These are phyloP conservation scores for Speleostelium caveatum DNA, from an alignment of 78 protist genomes.

Conservation along the genomic window DNA sequence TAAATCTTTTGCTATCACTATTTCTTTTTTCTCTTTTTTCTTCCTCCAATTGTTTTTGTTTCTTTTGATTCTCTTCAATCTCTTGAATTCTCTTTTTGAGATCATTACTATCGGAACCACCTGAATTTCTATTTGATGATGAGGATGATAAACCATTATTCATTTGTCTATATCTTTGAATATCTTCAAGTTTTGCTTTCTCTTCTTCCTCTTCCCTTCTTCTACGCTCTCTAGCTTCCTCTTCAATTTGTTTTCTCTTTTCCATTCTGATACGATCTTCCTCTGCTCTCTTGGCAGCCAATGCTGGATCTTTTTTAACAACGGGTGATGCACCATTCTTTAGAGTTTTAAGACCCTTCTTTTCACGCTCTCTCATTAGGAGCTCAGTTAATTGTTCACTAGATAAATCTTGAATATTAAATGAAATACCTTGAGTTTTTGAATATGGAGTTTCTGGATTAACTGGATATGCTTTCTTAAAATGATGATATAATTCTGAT, in stretches of 20 bases:
- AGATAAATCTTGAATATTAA: slow-evolving; percentile 46
- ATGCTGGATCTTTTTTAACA: slow-evolving; percentile 28
- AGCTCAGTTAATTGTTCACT: slow-evolving; percentile 74
- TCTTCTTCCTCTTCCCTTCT: slow-evolving; percentile 70
- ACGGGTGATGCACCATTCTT: slow-evolving; percentile 16
- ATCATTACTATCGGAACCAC: too few species aligned
- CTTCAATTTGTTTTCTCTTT: slow-evolving; percentile 54
- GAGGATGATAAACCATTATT: neutral
- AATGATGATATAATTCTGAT: slow-evolving; percentile 72
- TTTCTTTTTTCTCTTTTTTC: slow-evolving; percentile 2
- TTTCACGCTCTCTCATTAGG: slow-evolving; percentile 61
- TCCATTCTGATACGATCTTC: slow-evolving; percentile 58
- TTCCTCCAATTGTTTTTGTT: slow-evolving; percentile 29
- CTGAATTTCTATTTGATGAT: neutral
- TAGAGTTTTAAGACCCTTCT: slow-evolving; percentile 60
- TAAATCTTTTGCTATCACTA: neutral
- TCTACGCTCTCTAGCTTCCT: slow-evolving; percentile 63
- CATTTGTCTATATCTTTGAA: slow-evolving; percentile 36
- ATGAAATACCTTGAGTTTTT: slow-evolving; percentile 32
- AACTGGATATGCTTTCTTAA: slow-evolving; percentile 61
- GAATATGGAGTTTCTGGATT: slow-evolving; percentile 56
- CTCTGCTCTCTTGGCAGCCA: slow-evolving; percentile 56
- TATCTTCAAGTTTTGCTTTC: slow-evolving; percentile 39
- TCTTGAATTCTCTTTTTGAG: slow-evolving; percentile 67
- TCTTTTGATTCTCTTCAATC: slow-evolving; percentile 63